Evolutionary conservation across 2,329 filamentous ascomycete genomes (phyloP).

Genomic region (Arthrocladium fulminans): DNA sequence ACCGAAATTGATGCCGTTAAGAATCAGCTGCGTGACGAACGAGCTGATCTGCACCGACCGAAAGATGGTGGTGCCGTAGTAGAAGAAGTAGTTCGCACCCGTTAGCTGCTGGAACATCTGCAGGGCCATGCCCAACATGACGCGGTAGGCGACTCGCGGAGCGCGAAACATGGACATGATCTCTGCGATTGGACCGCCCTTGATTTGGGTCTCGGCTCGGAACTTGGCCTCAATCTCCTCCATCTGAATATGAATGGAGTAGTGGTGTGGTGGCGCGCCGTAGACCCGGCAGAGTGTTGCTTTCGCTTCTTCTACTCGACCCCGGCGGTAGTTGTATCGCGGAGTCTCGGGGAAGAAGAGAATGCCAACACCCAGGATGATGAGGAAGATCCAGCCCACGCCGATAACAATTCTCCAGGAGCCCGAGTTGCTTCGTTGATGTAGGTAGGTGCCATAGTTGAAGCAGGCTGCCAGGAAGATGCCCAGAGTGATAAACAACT

Average conservation of each 20-base stretch:
- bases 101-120: constrained; percentile 42
- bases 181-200: constrained; percentile 31
- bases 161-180: constrained; percentile 39
- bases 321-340: constrained; percentile 50
- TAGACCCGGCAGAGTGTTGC: constrained; percentile 47
- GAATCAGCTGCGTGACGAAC: constrained; percentile 55
- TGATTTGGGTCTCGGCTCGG: constrained; percentile 41
- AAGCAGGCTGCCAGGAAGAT: constrained; percentile 41
- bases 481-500: constrained; percentile 40
- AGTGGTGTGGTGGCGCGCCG: constrained; percentile 45
- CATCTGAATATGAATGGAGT: constrained; percentile 45
- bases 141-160: constrained; percentile 36
- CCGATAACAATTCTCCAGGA: constrained; percentile 46
- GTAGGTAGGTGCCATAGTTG: constrained; percentile 34
- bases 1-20: constrained; percentile 58
- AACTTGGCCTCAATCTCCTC: constrained; percentile 27
- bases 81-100: constrained; percentile 33
- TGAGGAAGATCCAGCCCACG: constrained; percentile 47
- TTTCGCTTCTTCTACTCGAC: constrained; percentile 43
- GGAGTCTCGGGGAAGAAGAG: constrained; percentile 49
- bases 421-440: constrained; percentile 20
- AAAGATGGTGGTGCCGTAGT: constrained; percentile 19
- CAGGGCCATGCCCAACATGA: constrained; percentile 37
- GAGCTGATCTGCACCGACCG: constrained; percentile 32
- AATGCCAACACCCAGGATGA: constrained; percentile 47